These are phyloP conservation scores for Cyclotella atomus DNA, from an alignment of 108 stramenopile species.

Conservation along the genomic window DNA sequence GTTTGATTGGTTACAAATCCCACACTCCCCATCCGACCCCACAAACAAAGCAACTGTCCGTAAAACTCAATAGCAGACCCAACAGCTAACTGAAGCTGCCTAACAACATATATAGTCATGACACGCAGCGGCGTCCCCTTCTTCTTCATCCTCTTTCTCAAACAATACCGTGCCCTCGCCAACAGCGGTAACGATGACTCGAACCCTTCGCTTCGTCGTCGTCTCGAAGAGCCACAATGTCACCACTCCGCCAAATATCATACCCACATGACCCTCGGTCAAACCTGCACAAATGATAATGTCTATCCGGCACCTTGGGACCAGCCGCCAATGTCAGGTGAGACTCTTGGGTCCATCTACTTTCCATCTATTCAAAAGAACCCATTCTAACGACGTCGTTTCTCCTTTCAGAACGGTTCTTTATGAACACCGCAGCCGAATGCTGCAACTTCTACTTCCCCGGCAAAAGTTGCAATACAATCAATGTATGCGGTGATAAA, in stretches of 20 bases:
- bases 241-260: conserved; percentile 10
- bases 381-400: no score
- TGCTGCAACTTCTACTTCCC: conserved; percentile 4
- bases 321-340: neutral
- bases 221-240: neutral
- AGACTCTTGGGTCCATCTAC: no score
- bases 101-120: neutral
- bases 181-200: neutral
- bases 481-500: conserved; percentile 1
- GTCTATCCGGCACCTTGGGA: conserved; percentile 13
- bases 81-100: no score
- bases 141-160: neutral
- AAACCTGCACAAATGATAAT: conserved; percentile 20
- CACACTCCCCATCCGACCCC: no score
- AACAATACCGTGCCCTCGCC: neutral
- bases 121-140: neutral
- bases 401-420: no score
- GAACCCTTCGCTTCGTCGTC: conserved; percentile 6
- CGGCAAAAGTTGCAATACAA: neutral
- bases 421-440: neutral
- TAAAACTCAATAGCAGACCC: no score
- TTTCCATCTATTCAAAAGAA: no score
- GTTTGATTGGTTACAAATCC: no score
- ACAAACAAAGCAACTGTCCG: no score
- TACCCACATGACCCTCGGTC: neutral